Evolutionary conservation across 192 early-diverging fungal genomes (phyloP).

Genomic region (Podila epicladia): DNA sequence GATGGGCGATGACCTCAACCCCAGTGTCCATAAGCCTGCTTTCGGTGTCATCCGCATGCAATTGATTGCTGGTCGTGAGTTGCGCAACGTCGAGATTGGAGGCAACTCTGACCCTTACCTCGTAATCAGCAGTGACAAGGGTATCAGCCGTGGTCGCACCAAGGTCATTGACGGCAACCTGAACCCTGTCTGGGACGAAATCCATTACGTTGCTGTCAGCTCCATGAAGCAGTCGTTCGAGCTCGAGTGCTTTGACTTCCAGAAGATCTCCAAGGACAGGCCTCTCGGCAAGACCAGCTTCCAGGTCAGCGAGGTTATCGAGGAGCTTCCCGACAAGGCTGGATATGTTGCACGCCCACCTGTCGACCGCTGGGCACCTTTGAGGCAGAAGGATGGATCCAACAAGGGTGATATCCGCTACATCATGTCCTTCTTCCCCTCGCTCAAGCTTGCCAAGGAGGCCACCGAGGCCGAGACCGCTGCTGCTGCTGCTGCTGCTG

Average conservation of each 20-base stretch:
- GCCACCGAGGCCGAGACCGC: slow-evolving; percentile 36
- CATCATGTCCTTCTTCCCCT: slow-evolving; percentile 65
- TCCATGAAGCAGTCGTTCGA: slow-evolving; percentile 76
- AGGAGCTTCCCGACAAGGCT: slow-evolving; percentile 54
- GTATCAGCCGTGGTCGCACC: slow-evolving; percentile 76
- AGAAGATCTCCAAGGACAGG: slow-evolving; percentile 87
- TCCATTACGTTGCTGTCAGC: slow-evolving; percentile 85
- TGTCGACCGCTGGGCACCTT: slow-evolving; percentile 56
- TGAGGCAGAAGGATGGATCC: slow-evolving; percentile 67
- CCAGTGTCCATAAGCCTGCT: slow-evolving; percentile 61
- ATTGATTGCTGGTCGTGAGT: slow-evolving; percentile 73
- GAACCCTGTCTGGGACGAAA: slow-evolving; percentile 94
- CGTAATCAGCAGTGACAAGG: slow-evolving; percentile 60
- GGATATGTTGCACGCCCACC: slow-evolving; percentile 31
- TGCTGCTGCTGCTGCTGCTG: slow-evolving; percentile 8
- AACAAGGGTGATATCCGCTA: slow-evolving; percentile 69
- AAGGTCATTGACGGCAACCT: slow-evolving; percentile 84
- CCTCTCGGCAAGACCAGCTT: slow-evolving; percentile 79
- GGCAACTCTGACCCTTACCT: slow-evolving; percentile 95
- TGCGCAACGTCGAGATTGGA: slow-evolving; percentile 87
- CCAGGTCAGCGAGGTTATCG: slow-evolving; percentile 67
- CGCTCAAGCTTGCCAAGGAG: slow-evolving; percentile 39
- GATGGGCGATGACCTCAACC: slow-evolving; percentile 71
- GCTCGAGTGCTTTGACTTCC: slow-evolving; percentile 89
- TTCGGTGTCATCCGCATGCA: slow-evolving; percentile 85